Evolutionary conservation across 202 grass and related monocot species (phyloP), one percentile per base, ranked within the genome.

Genomic region (Zoysia matrella): DNA sequence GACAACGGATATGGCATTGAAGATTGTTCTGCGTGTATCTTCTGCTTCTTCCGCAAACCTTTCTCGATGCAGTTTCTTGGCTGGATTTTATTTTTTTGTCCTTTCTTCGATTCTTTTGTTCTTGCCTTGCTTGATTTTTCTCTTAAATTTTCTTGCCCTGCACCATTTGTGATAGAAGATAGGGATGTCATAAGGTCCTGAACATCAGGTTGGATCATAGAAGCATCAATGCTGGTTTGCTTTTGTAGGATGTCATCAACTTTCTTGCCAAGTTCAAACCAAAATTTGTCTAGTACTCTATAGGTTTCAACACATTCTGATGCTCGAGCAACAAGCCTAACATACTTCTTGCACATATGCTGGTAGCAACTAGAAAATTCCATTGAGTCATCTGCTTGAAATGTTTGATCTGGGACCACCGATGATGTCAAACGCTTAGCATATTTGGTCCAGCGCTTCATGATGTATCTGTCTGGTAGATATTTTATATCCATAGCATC

Each of bases 371-470:
- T 94, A 52, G 87, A 89, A 76, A 83, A 80, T 47, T 88, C 84
- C 41, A 74, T 48, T 67, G 82, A 83, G 56, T 83, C 76, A 44
- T 89, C 82, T 71, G 58, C 52, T 83, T 91, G 76, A 48, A 85
- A 47, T 47, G 71, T 69, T 85, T 86, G 84, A 47, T 66, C 51
- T 14, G 73, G 75, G 65, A 79, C 84, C 18, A 83, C 82, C 1
- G 52, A 61, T 1, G 78, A 65, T 49, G 14, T 90, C 48, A 80
- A 66, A 78, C 62, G 41, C 64, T 89, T 89, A 60, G 89, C 82
- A 51, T 76, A 73, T 77, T 90, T 95, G 47, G 85, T 90, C 92
- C 89, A 94, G 65, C 92, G 78, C 70, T 80, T 94, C 60, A 87
- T 70, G 15, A 94, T 85, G 50, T 93, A 88, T 43, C 56, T 22